A percentile compares a stretch with the other conserved stretches of the same genome.
These are phyloP conservation scores for Sugiyamaella novakii DNA, from an alignment of 1,139 yeast species.

Conservation along the genomic window DNA sequence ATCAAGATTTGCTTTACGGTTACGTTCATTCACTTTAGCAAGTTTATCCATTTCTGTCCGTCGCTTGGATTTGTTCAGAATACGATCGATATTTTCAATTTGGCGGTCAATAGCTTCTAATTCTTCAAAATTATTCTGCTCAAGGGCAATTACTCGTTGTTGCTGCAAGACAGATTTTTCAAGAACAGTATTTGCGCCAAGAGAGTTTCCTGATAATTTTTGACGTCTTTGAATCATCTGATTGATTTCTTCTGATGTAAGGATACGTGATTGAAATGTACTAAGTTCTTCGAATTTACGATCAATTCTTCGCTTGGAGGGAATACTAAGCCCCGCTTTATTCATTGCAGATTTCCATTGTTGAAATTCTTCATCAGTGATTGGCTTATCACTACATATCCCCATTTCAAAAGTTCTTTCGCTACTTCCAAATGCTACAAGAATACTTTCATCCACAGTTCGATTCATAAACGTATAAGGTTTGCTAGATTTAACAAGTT, in stretches of 20 bases:
- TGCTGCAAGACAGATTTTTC: slow-evolving; percentile 74
- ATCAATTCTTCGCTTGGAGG: slow-evolving; percentile 66
- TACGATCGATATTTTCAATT: slow-evolving; percentile 47
- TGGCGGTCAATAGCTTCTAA: slow-evolving; percentile 58
- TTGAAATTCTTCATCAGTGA: slow-evolving; percentile 70
- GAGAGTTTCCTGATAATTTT: slow-evolving; percentile 55
- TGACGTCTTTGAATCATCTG: slow-evolving; percentile 76
- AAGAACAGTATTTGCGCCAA: slow-evolving; percentile 77
- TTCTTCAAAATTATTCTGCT: slow-evolving; percentile 57
- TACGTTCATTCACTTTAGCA: slow-evolving; percentile 74
- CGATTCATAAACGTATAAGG: slow-evolving; percentile 53
- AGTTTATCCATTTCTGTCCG: slow-evolving; percentile 44
- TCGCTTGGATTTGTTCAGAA: slow-evolving; percentile 27
- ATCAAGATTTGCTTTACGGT: slow-evolving; percentile 76
- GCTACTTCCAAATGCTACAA: slow-evolving; percentile 70
- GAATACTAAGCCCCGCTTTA: slow-evolving; percentile 60
- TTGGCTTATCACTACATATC: slow-evolving; percentile 74
- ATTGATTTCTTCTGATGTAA: slow-evolving; percentile 77
- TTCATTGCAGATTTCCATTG: slow-evolving; percentile 64
- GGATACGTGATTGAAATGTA: slow-evolving; percentile 61
- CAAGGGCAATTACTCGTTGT: slow-evolving; percentile 74
- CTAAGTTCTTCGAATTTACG: slow-evolving; percentile 64
- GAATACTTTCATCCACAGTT: slow-evolving; percentile 43
- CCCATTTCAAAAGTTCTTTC: slow-evolving; percentile 72
- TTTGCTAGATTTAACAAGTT: slow-evolving; percentile 56